Evolutionary conservation across 2,329 filamentous ascomycete species (phyloP).

Genomic region (Teratosphaeria viscida): DNA sequence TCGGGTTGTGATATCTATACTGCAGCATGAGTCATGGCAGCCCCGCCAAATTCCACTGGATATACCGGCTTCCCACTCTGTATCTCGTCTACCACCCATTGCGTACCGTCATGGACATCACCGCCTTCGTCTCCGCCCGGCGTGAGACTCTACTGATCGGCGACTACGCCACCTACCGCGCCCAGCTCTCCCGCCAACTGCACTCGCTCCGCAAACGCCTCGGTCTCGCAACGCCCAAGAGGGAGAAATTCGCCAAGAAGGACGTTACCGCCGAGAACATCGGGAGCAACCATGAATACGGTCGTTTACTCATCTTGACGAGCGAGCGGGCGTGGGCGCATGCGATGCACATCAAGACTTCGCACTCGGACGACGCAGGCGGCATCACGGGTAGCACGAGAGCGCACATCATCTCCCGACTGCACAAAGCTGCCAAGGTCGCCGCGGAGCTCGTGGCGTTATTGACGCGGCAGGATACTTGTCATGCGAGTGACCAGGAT

Average conservation of each 20-base stretch:
- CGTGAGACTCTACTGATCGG: constrained; percentile 79
- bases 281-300: constrained; percentile 64
- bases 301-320: constrained; percentile 68
- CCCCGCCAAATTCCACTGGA: no score
- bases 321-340: constrained; percentile 91
- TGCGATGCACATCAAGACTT: constrained; percentile 86
- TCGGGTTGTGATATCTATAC: no score
- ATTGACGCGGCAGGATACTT: constrained; percentile 52
- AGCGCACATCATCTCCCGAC: constrained; percentile 77
- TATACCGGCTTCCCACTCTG: no score
- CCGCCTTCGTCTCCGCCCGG: constrained; percentile 66
- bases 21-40: no score
- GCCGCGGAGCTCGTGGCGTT: constrained; percentile 58
- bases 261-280: constrained; percentile 66
- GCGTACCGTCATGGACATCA: constrained; percentile 67
- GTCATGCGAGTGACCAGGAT: constrained; percentile 58
- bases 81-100: neutral
- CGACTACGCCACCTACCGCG: constrained; percentile 78
- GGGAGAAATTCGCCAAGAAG: constrained; percentile 72
- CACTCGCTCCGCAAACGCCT: constrained; percentile 78
- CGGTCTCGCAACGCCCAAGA: constrained; percentile 70
- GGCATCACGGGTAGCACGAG: constrained; percentile 69
- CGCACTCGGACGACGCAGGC: constrained; percentile 63
- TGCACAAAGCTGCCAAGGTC: constrained; percentile 66
- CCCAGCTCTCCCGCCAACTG: constrained; percentile 67